These are phyloP conservation scores for Trametes punicea DNA, from an alignment of 768 basidiomycete genomes.

Conservation along the genomic window DNA sequence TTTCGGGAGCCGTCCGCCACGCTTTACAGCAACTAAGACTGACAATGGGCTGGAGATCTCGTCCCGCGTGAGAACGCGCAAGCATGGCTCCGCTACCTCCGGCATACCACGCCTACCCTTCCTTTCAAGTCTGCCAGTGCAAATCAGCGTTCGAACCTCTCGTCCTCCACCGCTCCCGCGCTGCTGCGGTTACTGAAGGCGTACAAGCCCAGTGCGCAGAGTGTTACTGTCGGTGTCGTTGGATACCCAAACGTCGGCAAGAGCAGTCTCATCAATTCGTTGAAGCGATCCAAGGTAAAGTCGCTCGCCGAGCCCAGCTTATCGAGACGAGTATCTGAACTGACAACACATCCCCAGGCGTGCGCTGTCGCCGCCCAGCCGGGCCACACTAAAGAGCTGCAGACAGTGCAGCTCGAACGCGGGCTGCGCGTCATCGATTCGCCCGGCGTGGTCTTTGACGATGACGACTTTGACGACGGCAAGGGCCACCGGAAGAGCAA, in stretches of 20 bases:
- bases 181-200: constrained; percentile 82
- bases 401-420: constrained; percentile 89
- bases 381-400: constrained; percentile 89
- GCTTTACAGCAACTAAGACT: not conserved
- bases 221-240: constrained; percentile 85
- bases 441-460: constrained; percentile 96
- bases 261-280: constrained; percentile 88
- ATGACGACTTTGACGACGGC: constrained; percentile 53
- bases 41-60: constrained; percentile 54
- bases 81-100: constrained; percentile 86
- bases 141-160: constrained; percentile 77
- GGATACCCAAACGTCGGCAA: constrained; percentile 99
- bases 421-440: constrained; percentile 92
- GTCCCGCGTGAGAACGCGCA: constrained; percentile 87
- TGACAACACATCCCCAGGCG: constrained; percentile 43
- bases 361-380: constrained; percentile 94
- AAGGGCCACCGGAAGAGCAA: constrained; percentile 47
- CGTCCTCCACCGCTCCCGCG: constrained; percentile 70
- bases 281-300: constrained; percentile 76
- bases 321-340: not conserved
- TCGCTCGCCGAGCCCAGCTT: not conserved
- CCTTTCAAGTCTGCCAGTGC: constrained; percentile 83
- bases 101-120: constrained; percentile 88
- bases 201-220: constrained; percentile 68
- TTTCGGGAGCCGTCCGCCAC: not conserved